Evolutionary conservation across 2,329 filamentous ascomycete species (phyloP).

Genomic region (Botrytis byssoidea): DNA sequence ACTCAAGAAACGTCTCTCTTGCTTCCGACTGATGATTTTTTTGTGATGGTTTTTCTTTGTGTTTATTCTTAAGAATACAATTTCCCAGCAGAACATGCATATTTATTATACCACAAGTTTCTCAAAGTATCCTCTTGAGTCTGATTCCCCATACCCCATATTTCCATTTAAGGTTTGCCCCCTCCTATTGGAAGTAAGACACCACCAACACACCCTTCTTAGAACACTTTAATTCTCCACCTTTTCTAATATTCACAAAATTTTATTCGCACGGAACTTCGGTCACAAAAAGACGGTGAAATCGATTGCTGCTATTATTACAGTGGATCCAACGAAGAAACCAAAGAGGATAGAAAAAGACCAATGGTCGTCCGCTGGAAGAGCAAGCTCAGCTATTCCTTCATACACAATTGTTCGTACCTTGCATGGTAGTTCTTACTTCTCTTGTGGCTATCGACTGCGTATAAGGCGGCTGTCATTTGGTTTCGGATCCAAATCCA

Average conservation of each 20-base stretch:
- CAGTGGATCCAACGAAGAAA: neutral
- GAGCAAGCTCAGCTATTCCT: neutral
- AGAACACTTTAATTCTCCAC: neutral
- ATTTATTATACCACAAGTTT: neutral
- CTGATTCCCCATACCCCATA: neutral
- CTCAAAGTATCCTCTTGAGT: neutral
- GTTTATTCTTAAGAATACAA: neutral
- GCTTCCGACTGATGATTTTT: neutral
- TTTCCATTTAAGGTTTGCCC: neutral
- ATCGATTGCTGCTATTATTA: neutral
- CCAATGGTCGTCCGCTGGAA: neutral
- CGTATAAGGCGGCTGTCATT: neutral
- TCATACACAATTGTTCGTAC: neutral
- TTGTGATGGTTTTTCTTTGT: neutral
- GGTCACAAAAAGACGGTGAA: neutral
- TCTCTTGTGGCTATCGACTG: neutral
- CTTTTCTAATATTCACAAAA: neutral
- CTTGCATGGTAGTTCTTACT: neutral
- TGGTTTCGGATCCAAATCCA: neutral
- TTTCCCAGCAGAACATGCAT: neutral
- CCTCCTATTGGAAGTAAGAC: neutral
- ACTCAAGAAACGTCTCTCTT: neutral
- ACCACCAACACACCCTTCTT: neutral
- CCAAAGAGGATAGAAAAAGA: neutral
- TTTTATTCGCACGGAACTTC: neutral